Evolutionary conservation across 257 asterid species (phyloP), one percentile per base, ranked within the genome.

Genomic region (Nemophila menziesii): DNA sequence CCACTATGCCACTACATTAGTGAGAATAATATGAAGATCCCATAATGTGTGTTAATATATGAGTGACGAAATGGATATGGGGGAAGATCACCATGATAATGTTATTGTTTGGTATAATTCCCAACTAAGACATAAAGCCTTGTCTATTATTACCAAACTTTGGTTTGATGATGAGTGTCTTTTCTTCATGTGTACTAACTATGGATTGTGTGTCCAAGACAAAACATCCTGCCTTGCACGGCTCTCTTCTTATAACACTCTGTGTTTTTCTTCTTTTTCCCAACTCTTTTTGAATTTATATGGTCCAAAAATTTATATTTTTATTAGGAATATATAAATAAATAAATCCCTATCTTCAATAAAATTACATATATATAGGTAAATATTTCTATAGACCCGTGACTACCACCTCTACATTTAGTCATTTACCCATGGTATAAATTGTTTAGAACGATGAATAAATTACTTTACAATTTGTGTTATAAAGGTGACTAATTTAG

Each of bases 61-160:
- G 41, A 20, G 27, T 49, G 63, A 62, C 57, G 49, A 49, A 29
- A 55, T 10, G 48, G 7, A 48, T 22, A 44, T 38, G 16, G 41
- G n/a, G 12, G 45, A 55, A 39, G 16, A 26, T 64, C 52, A 45
- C 70, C 61, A 5, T 18, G 26, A 38, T 55, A 46, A 46, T 16
- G 57, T 22, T 55, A 18, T 24, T 16, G 69, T 57, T 62, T 38
- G 73, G 59, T 48, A 56, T 52, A 34, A 65, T 54, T 65, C 67
- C 59, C 39, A 34, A 23, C 63, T 7, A 20, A 26, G 34, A 42
- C 48, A 39, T 73, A 82, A 79, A 76, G 92, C 60, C 50, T 26
- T 57, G 67, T 67, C 74, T 59, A 67, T 69, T 73, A 57, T 65
- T 51, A 51, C 64, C 43, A 15, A 41, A 34, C 64, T 48, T 37